Base-by-base conservation (phyloP, 352 stramenopile species). In the Phytophthora ohioensis region DNA sequence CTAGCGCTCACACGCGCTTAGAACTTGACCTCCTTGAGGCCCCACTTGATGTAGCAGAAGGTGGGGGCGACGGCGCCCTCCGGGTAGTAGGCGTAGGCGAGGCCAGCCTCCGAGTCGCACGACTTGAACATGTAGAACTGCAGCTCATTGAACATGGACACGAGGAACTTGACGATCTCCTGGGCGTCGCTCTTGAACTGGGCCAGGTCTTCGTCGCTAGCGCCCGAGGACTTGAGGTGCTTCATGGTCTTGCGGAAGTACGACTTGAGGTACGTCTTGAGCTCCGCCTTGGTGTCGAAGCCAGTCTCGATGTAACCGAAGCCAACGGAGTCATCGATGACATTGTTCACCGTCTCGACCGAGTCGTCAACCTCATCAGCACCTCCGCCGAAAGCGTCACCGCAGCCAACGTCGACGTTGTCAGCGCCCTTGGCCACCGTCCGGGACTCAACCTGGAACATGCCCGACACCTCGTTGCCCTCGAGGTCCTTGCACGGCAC, bases 31-130 rank as follows among this genome's bases (percentile, higher is more conserved):
- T 90, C 81, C 79, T 90, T 90, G 27, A 90, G 73, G 49, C 81
- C 81, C 81, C 81, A 90, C 71, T 86, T 90, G 68, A 90, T 87
- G 79, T 87, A 90, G 64, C 83, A 74, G 68, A 90, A 90, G 47
- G 64, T 73, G 42, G 81, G 81, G 47, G 81, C 75, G 32, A 83
- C 13, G 31, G 78, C 81, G 49, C 81, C 81, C 30, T 90, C 81
- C 38, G 80, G 80, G 74, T 90, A 90, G 72, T 86, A 90, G 62
- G 81, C 78, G 78, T 85, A 90, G 51, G 81, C 77, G 7, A 90
- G 78, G 57, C 81, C 81, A 54, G 81, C 81, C 69, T 90, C 81
- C 39, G 79, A 85, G 77, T 90, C 79, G 69, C 76, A 86, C 43
- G 77, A 76, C 71, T 84, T 83, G 73, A 85, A 90, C 79, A 90